Conservation (phyloP, 1,284 basidiomycete genomes). For the Phlebopus sp. region DNA sequence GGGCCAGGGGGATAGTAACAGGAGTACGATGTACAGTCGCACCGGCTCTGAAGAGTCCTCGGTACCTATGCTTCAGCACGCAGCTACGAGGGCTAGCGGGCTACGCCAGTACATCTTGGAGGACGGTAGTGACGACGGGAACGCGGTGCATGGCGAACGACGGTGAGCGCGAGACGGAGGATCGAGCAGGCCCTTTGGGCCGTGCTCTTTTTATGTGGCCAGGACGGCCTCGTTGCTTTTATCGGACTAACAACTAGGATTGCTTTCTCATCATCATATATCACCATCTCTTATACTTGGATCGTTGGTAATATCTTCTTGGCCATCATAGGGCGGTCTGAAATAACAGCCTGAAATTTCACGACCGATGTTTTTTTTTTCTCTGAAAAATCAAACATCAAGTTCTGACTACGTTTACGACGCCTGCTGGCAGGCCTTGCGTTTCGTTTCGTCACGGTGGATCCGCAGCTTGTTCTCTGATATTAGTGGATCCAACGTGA, state of each 20-base stretch:
- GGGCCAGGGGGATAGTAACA: slow-evolving; percentile 36
- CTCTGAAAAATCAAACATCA: no score
- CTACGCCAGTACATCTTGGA: slow-evolving; percentile 50
- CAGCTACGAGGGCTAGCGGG: slow-evolving; percentile 50
- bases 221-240: neutral
- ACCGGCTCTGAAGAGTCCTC: slow-evolving; percentile 54
- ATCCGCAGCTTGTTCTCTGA: no score
- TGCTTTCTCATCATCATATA: slow-evolving; percentile 9
- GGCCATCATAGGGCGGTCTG: neutral
- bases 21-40: slow-evolving; percentile 47
- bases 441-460: no score
- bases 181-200: slow-evolving; percentile 9
- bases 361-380: no score
- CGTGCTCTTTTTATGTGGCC: neutral
- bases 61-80: slow-evolving; percentile 48
- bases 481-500: no score
- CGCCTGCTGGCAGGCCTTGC: no score
- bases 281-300: slow-evolving; percentile 9
- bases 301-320: slow-evolving; percentile 3
- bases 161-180: slow-evolving; percentile 1
- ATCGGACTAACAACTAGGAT: neutral
- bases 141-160: slow-evolving; percentile 28
- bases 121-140: slow-evolving; percentile 47
- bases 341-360: neutral
- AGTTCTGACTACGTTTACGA: no score